Conservation (phyloP, 345 rosid genomes). For the Adansonia digitata region DNA sequence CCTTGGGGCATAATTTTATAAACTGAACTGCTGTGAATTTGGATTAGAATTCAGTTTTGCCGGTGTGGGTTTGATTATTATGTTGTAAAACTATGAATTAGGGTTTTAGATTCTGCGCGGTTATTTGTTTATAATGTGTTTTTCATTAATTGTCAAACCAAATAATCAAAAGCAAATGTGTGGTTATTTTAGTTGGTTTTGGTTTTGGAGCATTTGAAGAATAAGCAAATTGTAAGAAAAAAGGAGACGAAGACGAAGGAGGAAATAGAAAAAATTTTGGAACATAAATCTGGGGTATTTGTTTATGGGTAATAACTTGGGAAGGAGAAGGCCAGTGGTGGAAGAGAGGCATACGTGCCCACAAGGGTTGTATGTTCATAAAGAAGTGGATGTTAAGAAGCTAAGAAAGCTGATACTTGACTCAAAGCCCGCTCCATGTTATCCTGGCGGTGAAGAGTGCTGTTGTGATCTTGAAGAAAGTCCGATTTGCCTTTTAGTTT, state of each 20-base stretch:
- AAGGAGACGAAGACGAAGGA: background rate
- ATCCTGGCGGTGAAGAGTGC: constrained; percentile 83
- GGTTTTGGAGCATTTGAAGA: constrained; percentile 14
- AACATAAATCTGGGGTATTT: background rate
- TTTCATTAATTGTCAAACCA: background rate
- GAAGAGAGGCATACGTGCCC: constrained; percentile 89
- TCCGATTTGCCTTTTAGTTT: constrained; percentile 94
- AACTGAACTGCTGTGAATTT: background rate
- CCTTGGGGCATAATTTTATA: background rate
- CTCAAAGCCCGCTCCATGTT: constrained; percentile 97
- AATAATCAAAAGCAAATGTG: constrained; percentile 11
- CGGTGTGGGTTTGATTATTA: background rate
- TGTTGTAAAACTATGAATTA: constrained; percentile 8
- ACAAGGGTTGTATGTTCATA: constrained; percentile 83
- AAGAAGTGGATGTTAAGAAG: constrained; percentile 95
- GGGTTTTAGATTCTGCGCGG: constrained; percentile 11
- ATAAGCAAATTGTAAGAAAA: background rate
- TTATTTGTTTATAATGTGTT: background rate
- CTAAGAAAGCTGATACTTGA: constrained; percentile 88
- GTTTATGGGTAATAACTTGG: constrained; percentile 95
- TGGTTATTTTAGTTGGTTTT: constrained; percentile 11
- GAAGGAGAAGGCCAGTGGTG: constrained; percentile 80
- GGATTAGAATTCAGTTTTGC: background rate
- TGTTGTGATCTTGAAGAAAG: constrained; percentile 82
- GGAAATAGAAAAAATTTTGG: background rate